Percentiles rank a stretch among this genome's conserved stretches.
phyloP scores from a whole-genome alignment of 164 flowering plant species.

The Houttuynia cordata region DNA sequence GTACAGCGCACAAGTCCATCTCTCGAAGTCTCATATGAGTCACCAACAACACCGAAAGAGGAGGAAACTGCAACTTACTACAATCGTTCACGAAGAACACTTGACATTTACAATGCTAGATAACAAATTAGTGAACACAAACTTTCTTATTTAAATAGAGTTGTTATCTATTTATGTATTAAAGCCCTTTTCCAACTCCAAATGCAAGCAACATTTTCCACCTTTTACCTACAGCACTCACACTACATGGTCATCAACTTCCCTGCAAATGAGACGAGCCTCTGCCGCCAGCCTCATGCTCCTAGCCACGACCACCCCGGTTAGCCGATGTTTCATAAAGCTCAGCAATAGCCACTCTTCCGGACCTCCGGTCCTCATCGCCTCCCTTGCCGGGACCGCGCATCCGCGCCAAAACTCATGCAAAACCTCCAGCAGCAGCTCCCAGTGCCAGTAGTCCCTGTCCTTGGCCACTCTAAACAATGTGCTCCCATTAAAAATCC shows the following conservation, averaged over 20 bases:
- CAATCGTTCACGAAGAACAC: no score
- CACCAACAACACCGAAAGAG: no score
- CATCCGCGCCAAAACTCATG: constrained; percentile 95
- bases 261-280: constrained; percentile 59
- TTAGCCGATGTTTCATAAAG: constrained; percentile 49
- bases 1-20: no score
- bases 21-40: no score
- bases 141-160: no score
- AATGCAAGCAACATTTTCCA: no score
- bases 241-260: constrained; percentile 73
- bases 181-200: no score
- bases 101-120: no score
- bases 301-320: constrained; percentile 49
- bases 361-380: constrained; percentile 39
- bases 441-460: constrained; percentile 68
- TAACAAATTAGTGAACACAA: no score
- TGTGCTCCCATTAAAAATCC: constrained; percentile 89
- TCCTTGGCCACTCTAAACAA: constrained; percentile 62
- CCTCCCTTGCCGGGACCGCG: constrained; percentile 82
- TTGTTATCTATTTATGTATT: no score
- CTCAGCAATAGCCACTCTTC: constrained; percentile 38
- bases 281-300: constrained; percentile 63
- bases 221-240: constrained; percentile 36
- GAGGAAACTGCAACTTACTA: no score
- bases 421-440: constrained; percentile 56